Conservation (phyloP, 495 filamentous ascomycete species). For the Xylaria bambusicola region DNA sequence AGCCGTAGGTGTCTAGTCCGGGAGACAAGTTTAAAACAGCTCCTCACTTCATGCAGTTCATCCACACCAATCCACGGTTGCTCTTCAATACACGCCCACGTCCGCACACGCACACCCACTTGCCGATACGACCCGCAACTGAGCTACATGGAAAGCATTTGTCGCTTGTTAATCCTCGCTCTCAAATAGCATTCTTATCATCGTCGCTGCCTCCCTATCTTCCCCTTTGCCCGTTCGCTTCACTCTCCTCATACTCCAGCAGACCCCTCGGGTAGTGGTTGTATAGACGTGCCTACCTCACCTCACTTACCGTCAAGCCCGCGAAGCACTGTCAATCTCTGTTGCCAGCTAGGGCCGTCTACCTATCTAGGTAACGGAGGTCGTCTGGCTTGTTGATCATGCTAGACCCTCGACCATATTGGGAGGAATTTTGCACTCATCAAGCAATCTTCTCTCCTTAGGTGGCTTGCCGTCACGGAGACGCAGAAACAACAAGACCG, state of each 20-base stretch:
- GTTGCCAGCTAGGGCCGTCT: slow-evolving; percentile 11
- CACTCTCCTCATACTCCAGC: not conserved
- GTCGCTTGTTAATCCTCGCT: slow-evolving; percentile 2
- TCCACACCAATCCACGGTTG: slow-evolving; percentile 14
- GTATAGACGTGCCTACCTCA: slow-evolving; percentile 3
- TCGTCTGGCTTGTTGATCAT: slow-evolving; percentile 32
- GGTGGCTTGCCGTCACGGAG: slow-evolving; percentile 15
- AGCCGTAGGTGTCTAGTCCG: not conserved
- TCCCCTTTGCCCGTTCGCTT: slow-evolving; percentile 11
- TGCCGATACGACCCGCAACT: slow-evolving; percentile 12
- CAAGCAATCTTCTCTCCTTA: slow-evolving; percentile 35
- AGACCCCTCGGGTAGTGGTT: slow-evolving; percentile 5
- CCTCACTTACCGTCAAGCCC: slow-evolving; percentile 4
- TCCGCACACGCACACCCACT: slow-evolving; percentile 5
- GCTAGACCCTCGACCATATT: slow-evolving; percentile 30
- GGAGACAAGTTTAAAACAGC: slow-evolving; percentile 6
- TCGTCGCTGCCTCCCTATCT: slow-evolving; percentile 6
- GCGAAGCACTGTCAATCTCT: not conserved
- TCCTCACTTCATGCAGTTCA: slow-evolving; percentile 19
- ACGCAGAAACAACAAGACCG: not conserved
- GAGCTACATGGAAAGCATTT: slow-evolving; percentile 8
- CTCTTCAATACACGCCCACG: slow-evolving; percentile 8
- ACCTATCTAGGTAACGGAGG: slow-evolving; percentile 1
- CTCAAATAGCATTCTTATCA: slow-evolving; percentile 8
- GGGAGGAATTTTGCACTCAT: slow-evolving; percentile 36